A percentile compares a stretch with the other conserved stretches of the same genome.
Evolutionary conservation across 176 grass and related monocot species (phyloP).

Genomic region (Triticum aestivum): IWGSC_CS_RefSeq_v2.1 NC_057800.1:607052881-607053380

Average conservation of each 20-base stretch:
- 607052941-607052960: neutral
- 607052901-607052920: too few relatives aligned
- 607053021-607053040: constrained; percentile 40
- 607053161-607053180: too few relatives aligned
- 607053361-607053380: constrained; percentile 54
- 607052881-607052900: too few relatives aligned
- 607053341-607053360: constrained; percentile 36
- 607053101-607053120: neutral
- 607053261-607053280: constrained; percentile 42
- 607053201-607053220: neutral
- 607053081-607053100: constrained; percentile 52
- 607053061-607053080: constrained; percentile 36
- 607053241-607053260: constrained; percentile 43
- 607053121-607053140: neutral
- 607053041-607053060: constrained; percentile 46
- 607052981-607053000: neutral
- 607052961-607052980: neutral
- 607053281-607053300: constrained; percentile 26
- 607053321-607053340: constrained; percentile 69
- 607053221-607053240: constrained; percentile 13
- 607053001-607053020: too few relatives aligned
- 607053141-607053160: neutral
- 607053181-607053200: neutral
- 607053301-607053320: constrained; percentile 36
- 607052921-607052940: too few relatives aligned